These are phyloP conservation scores for Paramecium sonneborni DNA, from an alignment of 73 alveolate species.

Conservation along the genomic window DNA sequence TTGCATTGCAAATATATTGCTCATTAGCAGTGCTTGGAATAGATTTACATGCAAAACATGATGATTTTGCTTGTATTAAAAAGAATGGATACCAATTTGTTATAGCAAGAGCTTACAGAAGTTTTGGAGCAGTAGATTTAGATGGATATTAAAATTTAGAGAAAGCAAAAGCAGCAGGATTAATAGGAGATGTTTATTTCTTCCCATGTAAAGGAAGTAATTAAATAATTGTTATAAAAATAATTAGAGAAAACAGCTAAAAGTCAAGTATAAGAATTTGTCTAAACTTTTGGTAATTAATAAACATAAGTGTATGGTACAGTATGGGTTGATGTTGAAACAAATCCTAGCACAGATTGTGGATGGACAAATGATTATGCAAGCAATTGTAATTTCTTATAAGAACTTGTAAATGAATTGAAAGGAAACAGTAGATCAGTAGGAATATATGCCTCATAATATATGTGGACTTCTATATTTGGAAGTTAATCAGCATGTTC, in stretches of 20 bases:
- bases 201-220: conserved; percentile 75
- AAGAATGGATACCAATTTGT: conserved; percentile 69
- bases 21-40: conserved; percentile 41
- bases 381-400: conserved; percentile 71
- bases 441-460: conserved; percentile 76
- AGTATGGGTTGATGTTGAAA: conserved; percentile 84
- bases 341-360: conserved; percentile 77
- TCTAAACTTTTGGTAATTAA: conserved; percentile 56
- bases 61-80: conserved; percentile 67
- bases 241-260: conserved; percentile 63
- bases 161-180: conserved; percentile 79
- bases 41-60: background rate
- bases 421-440: conserved; percentile 67
- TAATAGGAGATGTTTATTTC: conserved; percentile 77
- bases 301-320: conserved; percentile 62
- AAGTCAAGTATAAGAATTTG: conserved; percentile 53
- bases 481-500: conserved; percentile 74
- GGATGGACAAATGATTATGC: conserved; percentile 63
- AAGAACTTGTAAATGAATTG: conserved; percentile 61
- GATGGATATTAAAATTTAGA: conserved; percentile 63
- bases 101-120: conserved; percentile 76
- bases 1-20: too few species aligned
- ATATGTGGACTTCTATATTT: conserved; percentile 76
- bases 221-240: background rate
- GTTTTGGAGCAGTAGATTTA: conserved; percentile 77